Evolutionary conservation across 805 yeast genomes (phyloP).

Genomic region (Kockiozyma suomiensis): DNA sequence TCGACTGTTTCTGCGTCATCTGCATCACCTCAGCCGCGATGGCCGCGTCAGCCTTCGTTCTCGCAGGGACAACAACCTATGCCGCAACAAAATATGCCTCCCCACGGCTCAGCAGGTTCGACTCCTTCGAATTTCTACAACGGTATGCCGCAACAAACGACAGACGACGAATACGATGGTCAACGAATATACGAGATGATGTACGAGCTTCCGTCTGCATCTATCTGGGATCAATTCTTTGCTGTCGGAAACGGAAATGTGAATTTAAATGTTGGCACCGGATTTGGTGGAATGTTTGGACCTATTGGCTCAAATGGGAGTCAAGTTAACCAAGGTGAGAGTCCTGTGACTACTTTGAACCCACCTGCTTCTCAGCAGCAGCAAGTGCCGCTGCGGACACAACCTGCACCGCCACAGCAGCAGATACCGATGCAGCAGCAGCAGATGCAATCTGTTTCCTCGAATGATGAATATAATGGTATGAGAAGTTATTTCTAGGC

Average conservation of each 20-base stretch:
- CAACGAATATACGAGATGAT: slow-evolving; percentile 43
- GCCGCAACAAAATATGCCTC: slow-evolving; percentile 15
- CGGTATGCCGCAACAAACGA: slow-evolving; percentile 11
- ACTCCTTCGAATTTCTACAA: slow-evolving; percentile 3
- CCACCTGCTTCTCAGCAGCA: background rate
- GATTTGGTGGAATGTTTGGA: slow-evolving; percentile 25
- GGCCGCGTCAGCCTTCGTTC: slow-evolving; percentile 11
- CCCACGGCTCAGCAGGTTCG: slow-evolving; percentile 9
- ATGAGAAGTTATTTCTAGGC: background rate
- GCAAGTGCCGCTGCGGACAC: background rate
- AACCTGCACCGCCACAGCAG: background rate
- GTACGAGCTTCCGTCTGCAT: slow-evolving; percentile 41
- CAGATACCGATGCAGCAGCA: background rate
- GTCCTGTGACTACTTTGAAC: background rate
- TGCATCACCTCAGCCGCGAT: slow-evolving; percentile 12
- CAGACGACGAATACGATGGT: slow-evolving; percentile 37
- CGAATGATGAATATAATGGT: background rate
- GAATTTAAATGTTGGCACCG: slow-evolving; percentile 19
- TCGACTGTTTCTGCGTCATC: slow-evolving; percentile 23
- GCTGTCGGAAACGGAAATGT: slow-evolving; percentile 31
- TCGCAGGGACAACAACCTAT: slow-evolving; percentile 2
- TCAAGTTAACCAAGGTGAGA: background rate
- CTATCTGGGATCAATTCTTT: slow-evolving; percentile 44
- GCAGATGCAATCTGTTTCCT: background rate
- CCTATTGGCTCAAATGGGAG: slow-evolving; percentile 2